Percentiles rank a stretch among this genome's conserved stretches.
Evolutionary conservation across 345 rosid species (phyloP).

Genomic region (Citropsis articulata): DNA sequence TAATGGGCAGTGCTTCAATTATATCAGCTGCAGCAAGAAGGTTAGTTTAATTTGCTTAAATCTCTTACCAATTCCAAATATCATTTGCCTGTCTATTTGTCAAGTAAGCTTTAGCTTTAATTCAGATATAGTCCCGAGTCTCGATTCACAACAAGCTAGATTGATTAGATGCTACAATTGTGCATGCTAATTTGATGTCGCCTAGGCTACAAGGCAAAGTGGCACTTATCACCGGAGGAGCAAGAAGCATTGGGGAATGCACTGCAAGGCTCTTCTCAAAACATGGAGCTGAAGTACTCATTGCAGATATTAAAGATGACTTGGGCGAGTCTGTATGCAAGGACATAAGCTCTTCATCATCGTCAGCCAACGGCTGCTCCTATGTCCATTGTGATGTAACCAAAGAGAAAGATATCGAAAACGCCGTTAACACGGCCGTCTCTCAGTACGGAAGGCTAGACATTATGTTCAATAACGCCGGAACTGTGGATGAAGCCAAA

Average conservation of each 20-base stretch:
- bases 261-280: slow-evolving; percentile 13
- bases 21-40: not conserved
- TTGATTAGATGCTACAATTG: no score
- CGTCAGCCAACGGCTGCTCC: not conserved
- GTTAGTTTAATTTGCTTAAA: not conserved
- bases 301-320: slow-evolving; percentile 17
- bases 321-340: slow-evolving; percentile 13
- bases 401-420: slow-evolving; percentile 4
- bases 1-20: not conserved
- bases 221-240: slow-evolving; percentile 22
- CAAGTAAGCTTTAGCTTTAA: not conserved
- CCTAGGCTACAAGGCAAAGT: slow-evolving; percentile 17
- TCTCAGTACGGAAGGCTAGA: slow-evolving; percentile 30
- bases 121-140: no score
- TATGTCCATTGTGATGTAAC: slow-evolving; percentile 25
- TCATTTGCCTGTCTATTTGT: no score
- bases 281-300: slow-evolving; percentile 20
- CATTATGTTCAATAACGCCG: slow-evolving; percentile 37
- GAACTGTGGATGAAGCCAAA: not conserved
- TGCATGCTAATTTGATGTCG: not conserved
- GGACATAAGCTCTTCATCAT: not conserved
- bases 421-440: slow-evolving; percentile 7
- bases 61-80: not conserved
- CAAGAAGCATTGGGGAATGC: slow-evolving; percentile 23
- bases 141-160: not conserved